Evolutionary conservation across 305 asterid species (phyloP), one percentile per base, ranked within the genome.

Genomic region (Stenogyne calaminthoides): DNA sequence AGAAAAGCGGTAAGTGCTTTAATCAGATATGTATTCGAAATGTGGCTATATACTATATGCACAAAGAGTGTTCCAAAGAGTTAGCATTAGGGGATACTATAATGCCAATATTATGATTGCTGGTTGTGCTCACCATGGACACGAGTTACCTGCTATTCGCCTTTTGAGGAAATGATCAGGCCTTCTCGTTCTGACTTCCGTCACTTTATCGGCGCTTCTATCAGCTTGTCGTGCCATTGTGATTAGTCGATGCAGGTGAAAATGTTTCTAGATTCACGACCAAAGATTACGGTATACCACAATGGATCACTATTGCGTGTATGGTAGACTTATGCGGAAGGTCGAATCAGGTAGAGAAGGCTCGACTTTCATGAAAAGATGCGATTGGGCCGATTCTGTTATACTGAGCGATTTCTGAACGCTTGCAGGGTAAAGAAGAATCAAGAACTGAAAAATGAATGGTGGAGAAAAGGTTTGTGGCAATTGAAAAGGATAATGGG

Each of bases 271-370:
- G 1, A n/a, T 82, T 88, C n/a, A 94, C 91, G 97, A 77, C 75
- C 36, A 76, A 78, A 78, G 87, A 85, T 25, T 88, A 89, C 47
- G 81, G 44, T 18, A 78, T 94, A 70, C 27, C 77, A 18, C 97
- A 97, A 83, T 71, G 16, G 95, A 94, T 54, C 98, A 94, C 74
- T 94, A 91, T 70, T 93, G n/a, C 98, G 0, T 89, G 98, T 65
- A 91, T 91, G 98, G 88, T 94, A 12, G 98, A 94, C 77, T 83
- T 94, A 80, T 94, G 88, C 49, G 97, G 96, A 71, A 83, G 97
- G 87, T 89, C 97, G 7, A 87, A 91, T 66, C 86, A 83, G 44
- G 82, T 91, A 11, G 88, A 86, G 15, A 89, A 91, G 83, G 97
- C 96, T 3, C 79, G 14, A 69, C 57, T 2, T 81, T 94, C 78